These are phyloP conservation scores for Picochlorum sp. DNA, from an alignment of 139 green algal genomes.

Conservation along the genomic window DNA sequence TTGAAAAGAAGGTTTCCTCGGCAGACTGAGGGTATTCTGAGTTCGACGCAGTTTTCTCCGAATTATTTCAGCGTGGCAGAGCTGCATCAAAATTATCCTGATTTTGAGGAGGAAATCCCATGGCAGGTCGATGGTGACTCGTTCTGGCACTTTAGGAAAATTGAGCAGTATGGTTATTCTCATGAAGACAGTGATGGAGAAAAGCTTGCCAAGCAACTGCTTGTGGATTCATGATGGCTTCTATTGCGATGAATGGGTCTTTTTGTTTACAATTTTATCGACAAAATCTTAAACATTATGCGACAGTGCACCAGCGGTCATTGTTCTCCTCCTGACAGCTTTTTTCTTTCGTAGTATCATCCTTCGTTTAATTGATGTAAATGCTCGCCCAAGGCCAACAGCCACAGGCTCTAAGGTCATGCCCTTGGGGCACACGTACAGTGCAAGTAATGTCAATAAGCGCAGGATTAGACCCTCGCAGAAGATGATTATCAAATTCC, in stretches of 20 bases:
- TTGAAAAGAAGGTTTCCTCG: conserved; percentile 36
- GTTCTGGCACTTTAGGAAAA: conserved; percentile 76
- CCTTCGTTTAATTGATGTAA: neutral
- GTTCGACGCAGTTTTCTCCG: conserved; percentile 63
- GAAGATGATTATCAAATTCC: conserved; percentile 14
- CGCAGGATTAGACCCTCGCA: conserved; percentile 13
- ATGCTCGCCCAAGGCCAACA: neutral
- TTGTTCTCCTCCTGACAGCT: neutral
- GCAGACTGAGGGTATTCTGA: conserved; percentile 53
- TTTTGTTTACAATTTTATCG: too few relatives aligned
- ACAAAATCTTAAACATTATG: neutral
- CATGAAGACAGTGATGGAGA: conserved; percentile 13
- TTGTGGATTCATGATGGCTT: neutral
- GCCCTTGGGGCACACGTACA: conserved; percentile 16
- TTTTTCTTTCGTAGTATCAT: neutral
- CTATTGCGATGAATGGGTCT: too few relatives aligned
- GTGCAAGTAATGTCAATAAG: conserved; percentile 12
- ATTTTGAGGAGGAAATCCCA: conserved; percentile 31
- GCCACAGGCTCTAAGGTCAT: conserved; percentile 9
- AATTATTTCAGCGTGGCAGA: conserved; percentile 77
- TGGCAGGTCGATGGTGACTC: neutral
- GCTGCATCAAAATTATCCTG: conserved; percentile 70
- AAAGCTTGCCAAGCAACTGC: conserved; percentile 13
- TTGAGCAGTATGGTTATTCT: conserved; percentile 50
- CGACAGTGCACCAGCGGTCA: conserved; percentile 1